Percentiles rank a stretch among this genome's conserved stretches.
phyloP scores from a whole-genome alignment of 805 yeast species.

The Candida dajiaensis region DNA sequence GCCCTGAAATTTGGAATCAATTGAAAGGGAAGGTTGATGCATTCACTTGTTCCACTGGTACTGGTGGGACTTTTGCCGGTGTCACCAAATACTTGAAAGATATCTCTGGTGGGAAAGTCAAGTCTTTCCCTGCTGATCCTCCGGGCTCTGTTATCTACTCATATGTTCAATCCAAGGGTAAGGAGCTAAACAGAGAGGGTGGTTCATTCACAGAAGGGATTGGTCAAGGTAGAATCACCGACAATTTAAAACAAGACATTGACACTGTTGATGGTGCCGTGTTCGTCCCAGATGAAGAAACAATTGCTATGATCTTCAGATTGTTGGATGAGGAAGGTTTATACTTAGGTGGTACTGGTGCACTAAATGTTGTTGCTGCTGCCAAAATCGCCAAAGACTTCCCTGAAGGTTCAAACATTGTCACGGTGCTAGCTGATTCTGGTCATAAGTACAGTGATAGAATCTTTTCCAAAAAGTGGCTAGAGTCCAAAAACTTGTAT shows the following conservation, averaged over 20 bases:
- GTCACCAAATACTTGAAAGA: constrained; percentile 71
- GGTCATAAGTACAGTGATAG: constrained; percentile 86
- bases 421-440: constrained; percentile 84
- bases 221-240: constrained; percentile 92
- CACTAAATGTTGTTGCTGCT: constrained; percentile 89
- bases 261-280: constrained; percentile 75
- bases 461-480: constrained; percentile 73
- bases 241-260: constrained; percentile 68
- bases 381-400: constrained; percentile 63
- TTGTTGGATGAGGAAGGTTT: constrained; percentile 86
- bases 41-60: constrained; percentile 87
- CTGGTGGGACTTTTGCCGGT: constrained; percentile 93
- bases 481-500: constrained; percentile 60
- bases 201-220: constrained; percentile 92
- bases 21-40: constrained; percentile 73
- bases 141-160: constrained; percentile 87
- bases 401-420: constrained; percentile 78
- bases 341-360: constrained; percentile 86
- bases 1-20: constrained; percentile 90
- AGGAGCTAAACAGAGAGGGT: constrained; percentile 65
- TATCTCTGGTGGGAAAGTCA: constrained; percentile 53
- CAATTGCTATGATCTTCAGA: constrained; percentile 79
- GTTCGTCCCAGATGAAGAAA: constrained; percentile 69
- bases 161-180: constrained; percentile 66
- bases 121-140: constrained; percentile 80